A percentile compares a stretch with the other conserved stretches of the same genome.
Evolutionary conservation across 306 rosid species (phyloP).

Genomic region (Crataegus laevigata): DNA sequence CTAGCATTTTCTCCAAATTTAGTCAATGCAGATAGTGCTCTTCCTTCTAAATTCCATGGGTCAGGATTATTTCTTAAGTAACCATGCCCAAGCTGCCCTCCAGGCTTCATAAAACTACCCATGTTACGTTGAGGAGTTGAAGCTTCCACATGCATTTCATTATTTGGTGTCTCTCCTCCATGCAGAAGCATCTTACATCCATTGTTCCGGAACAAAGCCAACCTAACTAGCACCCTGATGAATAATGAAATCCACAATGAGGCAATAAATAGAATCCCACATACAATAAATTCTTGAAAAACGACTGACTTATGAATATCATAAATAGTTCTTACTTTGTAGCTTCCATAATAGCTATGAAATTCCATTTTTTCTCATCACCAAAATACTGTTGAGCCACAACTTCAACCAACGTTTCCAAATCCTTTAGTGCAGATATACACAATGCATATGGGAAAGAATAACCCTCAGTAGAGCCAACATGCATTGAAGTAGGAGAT

Average conservation of each 20-base stretch:
- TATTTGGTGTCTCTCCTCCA: constrained; percentile 75
- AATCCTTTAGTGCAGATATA: constrained; percentile 81
- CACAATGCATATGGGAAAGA: constrained; percentile 76
- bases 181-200: constrained; percentile 82
- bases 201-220: constrained; percentile 72
- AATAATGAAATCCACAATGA: constrained; percentile 11
- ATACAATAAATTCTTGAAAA: constrained; percentile 8
- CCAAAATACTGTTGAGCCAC: constrained; percentile 84
- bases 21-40: constrained; percentile 77
- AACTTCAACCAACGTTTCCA: constrained; percentile 90
- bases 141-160: constrained; percentile 22
- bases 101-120: constrained; percentile 26
- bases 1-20: constrained; percentile 77
- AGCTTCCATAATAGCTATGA: constrained; percentile 81
- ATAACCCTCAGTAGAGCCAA: constrained; percentile 36
- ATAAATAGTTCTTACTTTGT: constrained; percentile 54
- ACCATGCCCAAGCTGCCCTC: constrained; percentile 30
- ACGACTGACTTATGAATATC: constrained; percentile 7
- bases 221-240: constrained; percentile 73
- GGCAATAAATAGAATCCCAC: not conserved
- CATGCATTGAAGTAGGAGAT: constrained; percentile 33
- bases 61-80: constrained; percentile 31
- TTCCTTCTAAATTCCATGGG: constrained; percentile 69
- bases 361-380: constrained; percentile 85
- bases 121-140: constrained; percentile 29